Conservation (phyloP, 2,329 filamentous ascomycete species). For the Fusarium sp. region DNA sequence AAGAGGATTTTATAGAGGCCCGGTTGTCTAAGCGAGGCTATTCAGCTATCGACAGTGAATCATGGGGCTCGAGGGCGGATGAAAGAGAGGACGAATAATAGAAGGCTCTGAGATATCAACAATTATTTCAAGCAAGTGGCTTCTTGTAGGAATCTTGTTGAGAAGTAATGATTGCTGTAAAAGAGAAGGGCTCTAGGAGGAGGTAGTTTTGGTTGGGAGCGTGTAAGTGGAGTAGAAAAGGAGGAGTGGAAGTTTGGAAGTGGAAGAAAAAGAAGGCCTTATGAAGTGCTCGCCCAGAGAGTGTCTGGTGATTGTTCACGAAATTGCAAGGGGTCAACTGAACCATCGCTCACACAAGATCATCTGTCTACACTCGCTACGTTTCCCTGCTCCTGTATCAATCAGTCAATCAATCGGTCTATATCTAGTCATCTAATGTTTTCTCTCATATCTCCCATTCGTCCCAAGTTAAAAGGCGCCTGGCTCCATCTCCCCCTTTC, state of each 20-base stretch:
- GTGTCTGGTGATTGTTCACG: slow-evolving; percentile 30
- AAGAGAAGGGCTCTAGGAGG: neutral
- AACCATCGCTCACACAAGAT: slow-evolving; percentile 13
- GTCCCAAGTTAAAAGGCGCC: slow-evolving; percentile 6
- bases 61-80: slow-evolving; percentile 2
- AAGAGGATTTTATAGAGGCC: neutral
- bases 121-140: neutral
- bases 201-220: neutral
- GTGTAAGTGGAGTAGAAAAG: slow-evolving; percentile 6
- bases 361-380: slow-evolving; percentile 7
- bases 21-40: neutral
- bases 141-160: neutral
- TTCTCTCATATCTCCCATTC: neutral
- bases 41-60: slow-evolving; percentile 10
- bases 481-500: neutral
- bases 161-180: neutral
- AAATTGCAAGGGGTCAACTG: slow-evolving; percentile 25
- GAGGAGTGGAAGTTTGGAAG: slow-evolving; percentile 7
- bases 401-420: slow-evolving; percentile 15
- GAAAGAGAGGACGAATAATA: slow-evolving; percentile 3
- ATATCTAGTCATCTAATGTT: slow-evolving; percentile 22
- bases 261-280: slow-evolving; percentile 15
- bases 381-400: slow-evolving; percentile 2
- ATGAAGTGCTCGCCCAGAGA: slow-evolving; percentile 4
- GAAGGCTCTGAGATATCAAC: neutral